Evolutionary conservation across 179 eudicot genomes (phyloP), one percentile per base, ranked within the genome.

Genomic region (Monotropa hypopitys): DNA sequence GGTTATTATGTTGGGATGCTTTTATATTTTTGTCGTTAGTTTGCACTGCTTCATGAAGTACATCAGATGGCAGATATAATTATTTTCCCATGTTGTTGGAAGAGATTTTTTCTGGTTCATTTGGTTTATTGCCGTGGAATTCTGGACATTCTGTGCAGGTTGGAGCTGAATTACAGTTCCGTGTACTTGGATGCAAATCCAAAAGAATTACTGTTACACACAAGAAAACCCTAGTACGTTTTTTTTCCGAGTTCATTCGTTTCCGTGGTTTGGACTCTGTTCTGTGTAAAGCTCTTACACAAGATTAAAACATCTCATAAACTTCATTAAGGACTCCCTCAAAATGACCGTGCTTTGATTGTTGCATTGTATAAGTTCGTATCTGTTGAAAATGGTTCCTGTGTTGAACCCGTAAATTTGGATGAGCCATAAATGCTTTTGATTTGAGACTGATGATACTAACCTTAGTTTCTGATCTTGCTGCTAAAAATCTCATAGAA

Each of bases 161-260:
- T 84, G 99, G 99, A 75, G 92, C 86, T 57, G 96, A 89, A 83
- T 81, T 96, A 63, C 80, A 85, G 59, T 96, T 96, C 77, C 98
- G 99, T 80, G 99, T 96, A 75, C 91, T 96, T 78, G 99, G 99
- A 79, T 89, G 96, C 94, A 96, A 93, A 84, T 93, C 97, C 49
- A 96, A 96, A 83, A 88, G 98, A 84, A 93, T 93, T 54, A 96
- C 97, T 63, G 96, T 96, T 72, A 93, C 99, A 16, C 97, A 96
- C 87, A 96, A 96, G 88, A 93, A 93, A 85, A 91, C 97, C 72
- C 99, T 96, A 51, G 99, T 96, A 92, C 83, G 96, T 35, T 61
- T 38, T 61, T 38, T 75, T 70, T 73, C 73, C 30, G 45, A 51
- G 80, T 63, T 71, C 67, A 54, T 42, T 30, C 2, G n/a, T 73